These are phyloP conservation scores for Citrullus colocynthis DNA, from an alignment of 306 rosid species.

Conservation along the genomic window DNA sequence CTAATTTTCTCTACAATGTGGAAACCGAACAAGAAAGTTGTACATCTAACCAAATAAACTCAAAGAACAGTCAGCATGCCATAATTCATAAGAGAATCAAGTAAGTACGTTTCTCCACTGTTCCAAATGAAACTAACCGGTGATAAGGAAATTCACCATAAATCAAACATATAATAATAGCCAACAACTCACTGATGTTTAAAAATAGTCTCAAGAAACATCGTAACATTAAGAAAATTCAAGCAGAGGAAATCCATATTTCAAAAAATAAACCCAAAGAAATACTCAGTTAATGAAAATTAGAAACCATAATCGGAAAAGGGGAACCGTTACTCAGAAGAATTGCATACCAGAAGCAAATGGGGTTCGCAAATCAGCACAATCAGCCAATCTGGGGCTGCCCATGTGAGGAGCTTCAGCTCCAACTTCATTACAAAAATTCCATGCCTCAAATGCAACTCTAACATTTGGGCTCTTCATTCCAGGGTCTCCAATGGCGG, in stretches of 20 bases:
- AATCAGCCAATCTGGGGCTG: slow-evolving; percentile 54
- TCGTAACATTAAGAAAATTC: too few species aligned
- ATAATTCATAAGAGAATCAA: not conserved
- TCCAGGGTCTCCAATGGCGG: slow-evolving; percentile 44
- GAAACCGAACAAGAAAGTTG: not conserved
- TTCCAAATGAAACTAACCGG: not conserved
- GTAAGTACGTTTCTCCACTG: too few species aligned
- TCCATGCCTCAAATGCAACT: slow-evolving; percentile 55
- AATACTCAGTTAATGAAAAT: not conserved
- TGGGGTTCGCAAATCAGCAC: slow-evolving; percentile 22
- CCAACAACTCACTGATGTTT: not conserved
- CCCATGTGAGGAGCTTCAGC: slow-evolving; percentile 44
- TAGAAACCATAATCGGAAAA: not conserved
- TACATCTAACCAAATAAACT: too few species aligned
- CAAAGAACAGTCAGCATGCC: not conserved
- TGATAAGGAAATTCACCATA: too few species aligned
- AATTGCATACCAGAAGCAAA: not conserved
- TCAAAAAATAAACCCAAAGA: not conserved
- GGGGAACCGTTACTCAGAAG: not conserved
- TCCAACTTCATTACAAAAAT: slow-evolving; percentile 55
- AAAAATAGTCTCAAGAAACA: too few species aligned
- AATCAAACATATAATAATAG: too few species aligned
- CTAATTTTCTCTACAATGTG: not conserved
- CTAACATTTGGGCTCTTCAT: slow-evolving; percentile 33
- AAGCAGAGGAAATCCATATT: too few species aligned